Evolutionary conservation across 1,284 basidiomycete species (phyloP).

Genomic region (Papiliotrema nemorosa): DNA sequence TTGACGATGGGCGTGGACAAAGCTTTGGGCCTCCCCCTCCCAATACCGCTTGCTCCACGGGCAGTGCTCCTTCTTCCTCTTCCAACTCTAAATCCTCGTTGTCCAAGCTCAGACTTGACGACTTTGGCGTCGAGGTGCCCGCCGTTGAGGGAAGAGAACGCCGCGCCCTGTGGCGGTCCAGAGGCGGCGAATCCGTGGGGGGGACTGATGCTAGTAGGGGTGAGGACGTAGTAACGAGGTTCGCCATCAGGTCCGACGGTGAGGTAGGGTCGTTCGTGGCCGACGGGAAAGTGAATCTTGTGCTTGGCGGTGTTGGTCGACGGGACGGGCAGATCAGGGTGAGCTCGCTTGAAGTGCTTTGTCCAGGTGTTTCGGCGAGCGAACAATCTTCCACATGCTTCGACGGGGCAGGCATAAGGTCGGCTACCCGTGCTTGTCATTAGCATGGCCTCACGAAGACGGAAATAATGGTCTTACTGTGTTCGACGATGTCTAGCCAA

Average conservation of each 20-base stretch:
- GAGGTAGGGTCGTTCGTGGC: background rate
- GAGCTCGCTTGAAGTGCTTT: conserved; percentile 41
- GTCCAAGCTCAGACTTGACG: background rate
- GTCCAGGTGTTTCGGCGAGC: conserved; percentile 43
- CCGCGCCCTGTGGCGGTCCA: conserved; percentile 40
- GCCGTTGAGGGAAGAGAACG: conserved; percentile 32
- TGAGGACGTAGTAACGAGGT: conserved; percentile 23
- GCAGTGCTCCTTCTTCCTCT: background rate
- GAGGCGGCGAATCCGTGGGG: conserved; percentile 41
- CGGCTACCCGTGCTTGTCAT: conserved; percentile 36
- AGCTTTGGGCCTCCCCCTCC: too few relatives aligned
- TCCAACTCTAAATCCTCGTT: conserved; percentile 1
- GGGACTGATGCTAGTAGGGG: conserved; percentile 13
- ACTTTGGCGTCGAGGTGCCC: conserved; percentile 19
- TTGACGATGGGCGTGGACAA: background rate
- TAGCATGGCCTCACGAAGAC: conserved; percentile 4
- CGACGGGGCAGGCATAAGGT: conserved; percentile 37
- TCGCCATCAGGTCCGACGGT: conserved; percentile 13
- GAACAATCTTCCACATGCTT: conserved; percentile 35
- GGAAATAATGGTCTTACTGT: conserved; percentile 47
- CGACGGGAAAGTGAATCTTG: conserved; percentile 14
- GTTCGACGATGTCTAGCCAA: conserved; percentile 57
- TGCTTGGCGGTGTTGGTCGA: conserved; percentile 17
- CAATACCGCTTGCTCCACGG: too few relatives aligned
- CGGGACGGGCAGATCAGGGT: conserved; percentile 38